These are phyloP conservation scores for Boletus pseudopeckii DNA, from an alignment of 768 basidiomycete genomes.

Conservation along the genomic window DNA sequence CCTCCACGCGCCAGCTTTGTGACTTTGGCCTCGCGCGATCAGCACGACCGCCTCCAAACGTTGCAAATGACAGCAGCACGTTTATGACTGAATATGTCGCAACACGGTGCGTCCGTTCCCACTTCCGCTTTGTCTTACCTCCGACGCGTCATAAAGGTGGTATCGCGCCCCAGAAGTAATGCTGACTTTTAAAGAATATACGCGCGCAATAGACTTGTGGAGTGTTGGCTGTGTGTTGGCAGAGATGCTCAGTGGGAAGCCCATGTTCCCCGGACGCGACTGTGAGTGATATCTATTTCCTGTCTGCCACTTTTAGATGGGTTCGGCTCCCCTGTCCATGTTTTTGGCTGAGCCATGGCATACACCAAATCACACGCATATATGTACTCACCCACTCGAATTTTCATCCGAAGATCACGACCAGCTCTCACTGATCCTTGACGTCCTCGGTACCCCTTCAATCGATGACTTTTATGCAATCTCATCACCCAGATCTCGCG, in stretches of 20 bases:
- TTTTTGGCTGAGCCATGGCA: background rate
- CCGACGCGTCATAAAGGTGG: conserved; percentile 54
- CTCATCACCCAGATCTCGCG: conserved; percentile 71
- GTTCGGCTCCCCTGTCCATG: background rate
- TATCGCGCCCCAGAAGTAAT: conserved; percentile 98
- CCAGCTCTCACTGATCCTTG: conserved; percentile 88
- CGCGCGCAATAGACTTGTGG: conserved; percentile 84
- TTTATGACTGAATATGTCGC: conserved; percentile 96
- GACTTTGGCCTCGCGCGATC: conserved; percentile 88
- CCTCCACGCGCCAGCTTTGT: conserved; percentile 49
- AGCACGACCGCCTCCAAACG: conserved; percentile 68
- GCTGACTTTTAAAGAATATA: conserved; percentile 97
- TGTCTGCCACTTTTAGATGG: background rate
- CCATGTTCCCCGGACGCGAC: conserved; percentile 93
- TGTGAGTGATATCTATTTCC: conserved; percentile 41
- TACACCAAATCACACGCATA: background rate
- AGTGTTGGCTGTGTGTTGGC: conserved; percentile 84
- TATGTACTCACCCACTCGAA: background rate
- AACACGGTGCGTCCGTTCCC: conserved; percentile 54
- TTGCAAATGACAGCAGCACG: conserved; percentile 70
- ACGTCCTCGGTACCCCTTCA: conserved; percentile 87
- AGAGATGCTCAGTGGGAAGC: conserved; percentile 89
- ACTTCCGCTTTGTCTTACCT: background rate
- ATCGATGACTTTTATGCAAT: conserved; percentile 96
- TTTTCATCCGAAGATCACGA: conserved; percentile 65